Evolutionary conservation across 495 filamentous ascomycete species (phyloP).

Genomic region (Penicillium cataractarum): DNA sequence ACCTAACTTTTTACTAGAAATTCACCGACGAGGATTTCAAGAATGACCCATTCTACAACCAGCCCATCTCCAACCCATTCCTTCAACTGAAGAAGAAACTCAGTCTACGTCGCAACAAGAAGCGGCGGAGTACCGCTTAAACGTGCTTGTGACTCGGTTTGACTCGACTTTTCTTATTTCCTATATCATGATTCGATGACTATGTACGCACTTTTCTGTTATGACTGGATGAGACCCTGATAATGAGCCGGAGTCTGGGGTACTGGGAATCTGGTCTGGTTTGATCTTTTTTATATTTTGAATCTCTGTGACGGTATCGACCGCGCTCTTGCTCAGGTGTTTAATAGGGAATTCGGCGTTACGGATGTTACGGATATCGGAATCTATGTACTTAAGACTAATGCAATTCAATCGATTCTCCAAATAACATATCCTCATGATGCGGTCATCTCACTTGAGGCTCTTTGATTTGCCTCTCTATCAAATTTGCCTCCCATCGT

Average conservation of each 20-base stretch:
- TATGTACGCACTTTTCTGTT: neutral
- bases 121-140: constrained; percentile 34
- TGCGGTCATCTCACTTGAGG: neutral
- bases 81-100: constrained; percentile 37
- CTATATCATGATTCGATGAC: constrained; percentile 15
- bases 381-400: constrained; percentile 1
- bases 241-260: constrained; percentile 12
- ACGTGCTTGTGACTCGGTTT: neutral
- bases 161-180: neutral
- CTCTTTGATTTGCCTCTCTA: neutral
- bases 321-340: constrained; percentile 7
- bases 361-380: neutral
- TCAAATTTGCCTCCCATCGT: neutral
- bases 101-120: constrained; percentile 39
- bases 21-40: constrained; percentile 54
- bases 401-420: neutral
- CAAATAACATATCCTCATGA: neutral
- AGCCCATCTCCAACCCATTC: constrained; percentile 39
- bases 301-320: constrained; percentile 2
- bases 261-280: constrained; percentile 12
- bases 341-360: constrained; percentile 13
- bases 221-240: constrained; percentile 9
- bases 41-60: constrained; percentile 51
- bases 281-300: neutral
- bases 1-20: constrained; percentile 31